phyloP scores from a whole-genome alignment of 2,329 filamentous ascomycete species.

The Myriosclerotinia curreyana region DNA sequence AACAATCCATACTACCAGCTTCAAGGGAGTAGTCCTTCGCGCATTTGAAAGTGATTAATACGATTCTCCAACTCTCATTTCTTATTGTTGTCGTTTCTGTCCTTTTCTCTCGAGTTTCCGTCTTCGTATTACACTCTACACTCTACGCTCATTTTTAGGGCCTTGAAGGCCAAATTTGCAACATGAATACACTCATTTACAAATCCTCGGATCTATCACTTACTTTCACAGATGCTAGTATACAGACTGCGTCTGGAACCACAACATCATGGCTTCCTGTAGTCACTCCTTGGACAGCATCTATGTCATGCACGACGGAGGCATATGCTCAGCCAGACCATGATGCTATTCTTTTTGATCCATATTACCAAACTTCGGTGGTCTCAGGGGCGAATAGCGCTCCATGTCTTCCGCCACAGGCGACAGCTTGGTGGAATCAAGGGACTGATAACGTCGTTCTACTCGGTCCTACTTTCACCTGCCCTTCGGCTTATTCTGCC shows the following conservation, averaged over 20 bases:
- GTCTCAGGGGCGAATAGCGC: not conserved
- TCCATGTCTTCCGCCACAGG: constrained; percentile 15
- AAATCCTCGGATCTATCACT: constrained; percentile 45
- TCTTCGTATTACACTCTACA: not conserved
- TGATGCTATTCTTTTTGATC: constrained; percentile 10
- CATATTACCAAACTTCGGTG: constrained; percentile 1
- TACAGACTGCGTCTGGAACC: not conserved
- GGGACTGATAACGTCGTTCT: not conserved
- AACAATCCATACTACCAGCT: not conserved
- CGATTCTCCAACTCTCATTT: not conserved
- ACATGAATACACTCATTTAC: not conserved
- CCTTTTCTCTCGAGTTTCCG: not conserved
- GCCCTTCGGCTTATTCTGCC: not conserved
- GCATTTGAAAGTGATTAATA: not conserved
- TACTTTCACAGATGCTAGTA: not conserved
- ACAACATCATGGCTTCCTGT: constrained; percentile 19
- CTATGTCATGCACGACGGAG: constrained; percentile 10
- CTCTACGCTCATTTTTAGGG: not conserved
- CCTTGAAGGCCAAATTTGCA: not conserved
- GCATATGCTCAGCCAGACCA: not conserved
- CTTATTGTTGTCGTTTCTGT: not conserved
- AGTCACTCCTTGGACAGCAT: constrained; percentile 8
- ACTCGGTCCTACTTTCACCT: constrained; percentile 15
- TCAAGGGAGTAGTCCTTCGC: not conserved
- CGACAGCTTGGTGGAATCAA: constrained; percentile 13